Evolutionary conservation across 106 monocot species (phyloP).

Genomic region (Acanthochlamys bracteata): DNA sequence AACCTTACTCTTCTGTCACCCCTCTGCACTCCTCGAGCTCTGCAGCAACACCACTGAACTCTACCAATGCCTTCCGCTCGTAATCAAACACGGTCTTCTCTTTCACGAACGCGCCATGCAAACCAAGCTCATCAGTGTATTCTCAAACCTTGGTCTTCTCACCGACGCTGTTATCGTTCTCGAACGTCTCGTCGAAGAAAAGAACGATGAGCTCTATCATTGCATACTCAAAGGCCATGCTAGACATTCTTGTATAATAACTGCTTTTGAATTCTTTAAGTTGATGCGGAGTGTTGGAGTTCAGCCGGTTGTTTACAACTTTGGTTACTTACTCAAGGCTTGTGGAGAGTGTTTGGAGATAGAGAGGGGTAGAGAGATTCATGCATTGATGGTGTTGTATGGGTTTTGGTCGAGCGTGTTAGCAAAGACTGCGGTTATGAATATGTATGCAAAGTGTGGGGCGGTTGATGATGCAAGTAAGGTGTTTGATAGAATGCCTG

Average conservation of each 20-base stretch:
- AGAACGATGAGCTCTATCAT: conserved; percentile 43
- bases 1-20: conserved; percentile 25
- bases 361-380: conserved; percentile 43
- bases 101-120: conserved; percentile 28
- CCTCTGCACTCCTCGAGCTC: conserved; percentile 36
- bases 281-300: conserved; percentile 30
- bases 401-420: conserved; percentile 40
- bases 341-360: conserved; percentile 46
- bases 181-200: conserved; percentile 22
- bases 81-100: conserved; percentile 37
- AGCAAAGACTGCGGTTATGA: conserved; percentile 59
- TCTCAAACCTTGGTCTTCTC: conserved; percentile 45
- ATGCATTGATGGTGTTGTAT: conserved; percentile 34
- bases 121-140: conserved; percentile 47
- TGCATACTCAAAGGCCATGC: conserved; percentile 38
- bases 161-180: conserved; percentile 36
- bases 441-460: conserved; percentile 70
- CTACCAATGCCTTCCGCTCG: conserved; percentile 31
- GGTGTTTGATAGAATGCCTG: conserved; percentile 48
- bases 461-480: conserved; percentile 24
- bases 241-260: conserved; percentile 13
- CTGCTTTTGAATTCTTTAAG: conserved; percentile 24
- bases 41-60: conserved; percentile 29
- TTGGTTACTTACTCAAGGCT: conserved; percentile 63
- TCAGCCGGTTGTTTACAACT: conserved; percentile 25